A percentile compares a stretch with the other conserved stretches of the same genome.
phyloP scores from a whole-genome alignment of 2,329 filamentous ascomycete species.

The Colletotrichum phormii region DNA sequence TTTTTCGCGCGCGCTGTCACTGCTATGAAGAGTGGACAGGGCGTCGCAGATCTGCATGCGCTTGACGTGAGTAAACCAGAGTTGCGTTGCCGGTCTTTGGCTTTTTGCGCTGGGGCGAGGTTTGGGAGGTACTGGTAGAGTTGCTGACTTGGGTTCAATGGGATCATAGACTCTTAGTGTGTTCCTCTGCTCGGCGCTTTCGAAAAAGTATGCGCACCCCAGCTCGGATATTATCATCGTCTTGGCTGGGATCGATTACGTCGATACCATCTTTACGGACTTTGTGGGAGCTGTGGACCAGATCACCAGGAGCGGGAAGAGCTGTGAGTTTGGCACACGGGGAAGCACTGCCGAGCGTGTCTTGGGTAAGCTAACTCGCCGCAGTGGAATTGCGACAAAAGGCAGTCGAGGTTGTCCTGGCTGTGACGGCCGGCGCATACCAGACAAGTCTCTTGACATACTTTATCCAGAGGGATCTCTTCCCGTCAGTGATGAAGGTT shows the following conservation, averaged over 20 bases:
- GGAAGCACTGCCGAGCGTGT: too few species aligned
- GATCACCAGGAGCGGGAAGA: constrained; percentile 82
- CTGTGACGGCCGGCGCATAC: constrained; percentile 92
- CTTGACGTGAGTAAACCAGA: constrained; percentile 78
- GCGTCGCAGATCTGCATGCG: constrained; percentile 79
- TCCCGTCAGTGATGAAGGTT: constrained; percentile 95
- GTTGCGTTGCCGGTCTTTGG: too few species aligned
- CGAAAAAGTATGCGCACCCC: constrained; percentile 93
- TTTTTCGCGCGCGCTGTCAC: constrained; percentile 81
- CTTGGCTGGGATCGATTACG: constrained; percentile 87
- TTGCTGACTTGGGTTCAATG: neutral
- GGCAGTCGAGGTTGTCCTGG: constrained; percentile 83
- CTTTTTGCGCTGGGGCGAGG: neutral
- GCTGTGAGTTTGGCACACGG: constrained; percentile 62
- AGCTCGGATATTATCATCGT: constrained; percentile 95
- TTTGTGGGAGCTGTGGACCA: constrained; percentile 86
- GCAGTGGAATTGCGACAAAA: constrained; percentile 80
- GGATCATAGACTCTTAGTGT: constrained; percentile 81
- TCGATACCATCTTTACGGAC: constrained; percentile 88
- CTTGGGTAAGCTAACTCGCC: too few species aligned
- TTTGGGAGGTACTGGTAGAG: neutral
- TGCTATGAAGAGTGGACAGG: constrained; percentile 71
- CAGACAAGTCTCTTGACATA: constrained; percentile 95
- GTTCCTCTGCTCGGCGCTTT: constrained; percentile 84
- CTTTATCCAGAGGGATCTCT: constrained; percentile 93